Conservation (phyloP, 2,329 filamentous ascomycete species). For the Pleoardoris graminearum region DNA sequence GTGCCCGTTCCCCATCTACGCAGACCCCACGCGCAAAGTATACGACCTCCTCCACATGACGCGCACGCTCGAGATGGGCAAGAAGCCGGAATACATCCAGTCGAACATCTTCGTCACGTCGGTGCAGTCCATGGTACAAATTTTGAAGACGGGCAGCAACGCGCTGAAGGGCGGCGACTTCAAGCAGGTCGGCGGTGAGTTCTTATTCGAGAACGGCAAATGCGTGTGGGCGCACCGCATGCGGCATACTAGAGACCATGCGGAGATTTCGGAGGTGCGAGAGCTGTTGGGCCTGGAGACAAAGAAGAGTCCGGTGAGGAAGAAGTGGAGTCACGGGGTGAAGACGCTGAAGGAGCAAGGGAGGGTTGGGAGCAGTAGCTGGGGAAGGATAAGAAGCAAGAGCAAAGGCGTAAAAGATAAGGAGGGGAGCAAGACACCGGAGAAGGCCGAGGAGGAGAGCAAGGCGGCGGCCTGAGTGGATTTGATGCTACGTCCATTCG, state of each 20-base stretch:
- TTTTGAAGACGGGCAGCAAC: constrained; percentile 62
- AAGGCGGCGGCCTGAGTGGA: constrained; percentile 7
- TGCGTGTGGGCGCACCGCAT: constrained; percentile 83
- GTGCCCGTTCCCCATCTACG: constrained; percentile 75
- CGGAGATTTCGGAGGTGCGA: constrained; percentile 69
- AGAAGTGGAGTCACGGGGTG: constrained; percentile 41
- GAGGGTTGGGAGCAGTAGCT: constrained; percentile 30
- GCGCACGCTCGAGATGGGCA: constrained; percentile 64
- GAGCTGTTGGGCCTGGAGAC: constrained; percentile 59
- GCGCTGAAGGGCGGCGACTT: constrained; percentile 67
- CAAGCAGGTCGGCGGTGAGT: constrained; percentile 75
- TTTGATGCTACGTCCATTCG: background rate
- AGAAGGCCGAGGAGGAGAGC: constrained; percentile 25
- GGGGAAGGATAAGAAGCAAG: constrained; percentile 30
- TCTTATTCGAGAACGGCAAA: constrained; percentile 72
- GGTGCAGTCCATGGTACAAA: constrained; percentile 61
- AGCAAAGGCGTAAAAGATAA: constrained; percentile 29
- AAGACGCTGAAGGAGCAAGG: constrained; percentile 26
- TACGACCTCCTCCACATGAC: constrained; percentile 72
- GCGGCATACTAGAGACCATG: constrained; percentile 76
- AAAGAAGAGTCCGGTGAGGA: constrained; percentile 28
- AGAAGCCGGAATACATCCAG: constrained; percentile 67
- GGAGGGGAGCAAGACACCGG: constrained; percentile 23
- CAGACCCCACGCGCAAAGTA: constrained; percentile 69
- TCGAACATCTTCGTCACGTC: constrained; percentile 53